Evolutionary conservation across 2,329 filamentous ascomycete genomes (phyloP), one percentile per base, ranked within the genome.

Genomic region (Pyricularia pennisetigena): DNA sequence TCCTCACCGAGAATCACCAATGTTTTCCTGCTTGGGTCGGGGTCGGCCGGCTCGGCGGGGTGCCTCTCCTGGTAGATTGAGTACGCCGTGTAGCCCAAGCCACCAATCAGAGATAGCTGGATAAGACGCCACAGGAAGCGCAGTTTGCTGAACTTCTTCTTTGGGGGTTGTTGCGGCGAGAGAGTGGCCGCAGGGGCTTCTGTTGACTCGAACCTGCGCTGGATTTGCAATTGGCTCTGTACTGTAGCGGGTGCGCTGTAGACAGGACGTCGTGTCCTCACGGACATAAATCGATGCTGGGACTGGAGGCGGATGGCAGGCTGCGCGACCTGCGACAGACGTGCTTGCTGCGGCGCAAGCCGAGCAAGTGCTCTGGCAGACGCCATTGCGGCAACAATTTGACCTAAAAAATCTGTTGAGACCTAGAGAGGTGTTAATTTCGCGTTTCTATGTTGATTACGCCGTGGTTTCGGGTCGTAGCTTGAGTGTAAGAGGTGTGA

Each of bases 21-120:
- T 12, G 94, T 99, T 87, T 99, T 99, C 90, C 98, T 99, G 74
- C 77, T 85, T 68, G 94, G 91, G 79, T 97, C 93, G 23, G 91
- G 88, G 71, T 87, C 83, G 69, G 85, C 81, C 82, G 98, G 95
- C 68, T 94, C 90, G 61, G 85, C 84, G 10, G 94, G 94, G 79
- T 97, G 86, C 74, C 92, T 89, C 77, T 92, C 88, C 66, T 89
- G 82, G 79, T 94, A 97, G 81, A 97, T 90, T 76, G 87, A 86
- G 79, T 95, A 97, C 74, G 85, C 86, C 69, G 94, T 82, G 76
- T 90, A 93, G 72, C 83, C 92, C 61, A 91, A 76, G 69, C 89
- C 84, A 71, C 85, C 91, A 71, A 95, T 78, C 70, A 88, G 79
- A 68, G 91, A 90, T 71, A 97, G 80, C 77, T 94, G 93, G 68